Percentiles rank a stretch among this genome's conserved stretches.
Evolutionary conservation across 1,284 basidiomycete species (phyloP).

Genomic region (Pseudomicrostroma phylloplanum): DNA sequence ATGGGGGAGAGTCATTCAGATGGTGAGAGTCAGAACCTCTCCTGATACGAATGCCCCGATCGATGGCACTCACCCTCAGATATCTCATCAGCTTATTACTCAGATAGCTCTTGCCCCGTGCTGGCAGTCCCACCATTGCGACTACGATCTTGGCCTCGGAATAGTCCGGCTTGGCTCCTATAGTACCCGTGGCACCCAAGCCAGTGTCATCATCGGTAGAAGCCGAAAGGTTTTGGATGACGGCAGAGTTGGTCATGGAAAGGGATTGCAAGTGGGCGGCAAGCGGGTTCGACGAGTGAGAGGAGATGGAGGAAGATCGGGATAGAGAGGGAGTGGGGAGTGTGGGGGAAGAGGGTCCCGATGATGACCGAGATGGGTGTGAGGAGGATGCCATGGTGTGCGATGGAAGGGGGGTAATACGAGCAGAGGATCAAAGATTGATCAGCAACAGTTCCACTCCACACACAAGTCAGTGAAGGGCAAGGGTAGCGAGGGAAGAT

Average conservation of each 20-base stretch:
- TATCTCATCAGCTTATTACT: conserved; percentile 50
- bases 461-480: too few species aligned
- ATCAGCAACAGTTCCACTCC: too few species aligned
- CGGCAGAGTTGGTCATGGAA: background rate
- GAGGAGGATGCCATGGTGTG: background rate
- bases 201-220: conserved; percentile 4
- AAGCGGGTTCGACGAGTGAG: background rate
- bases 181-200: background rate
- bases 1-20: conserved; percentile 2
- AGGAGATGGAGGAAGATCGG: conserved; percentile 2
- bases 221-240: background rate
- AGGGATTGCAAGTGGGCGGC: background rate
- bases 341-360: background rate
- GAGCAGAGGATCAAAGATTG: too few species aligned
- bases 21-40: background rate
- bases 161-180: conserved; percentile 92
- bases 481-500: background rate
- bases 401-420: background rate
- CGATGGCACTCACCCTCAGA: conserved; percentile 26
- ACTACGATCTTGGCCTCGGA: conserved; percentile 97
- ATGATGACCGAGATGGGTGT: background rate
- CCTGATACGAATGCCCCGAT: background rate
- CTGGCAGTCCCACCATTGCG: conserved; percentile 69
- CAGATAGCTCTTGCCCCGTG: conserved; percentile 48
- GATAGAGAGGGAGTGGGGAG: background rate